Conservation (phyloP, 768 basidiomycete genomes). For the Daedaleopsis sinensis region DNA sequence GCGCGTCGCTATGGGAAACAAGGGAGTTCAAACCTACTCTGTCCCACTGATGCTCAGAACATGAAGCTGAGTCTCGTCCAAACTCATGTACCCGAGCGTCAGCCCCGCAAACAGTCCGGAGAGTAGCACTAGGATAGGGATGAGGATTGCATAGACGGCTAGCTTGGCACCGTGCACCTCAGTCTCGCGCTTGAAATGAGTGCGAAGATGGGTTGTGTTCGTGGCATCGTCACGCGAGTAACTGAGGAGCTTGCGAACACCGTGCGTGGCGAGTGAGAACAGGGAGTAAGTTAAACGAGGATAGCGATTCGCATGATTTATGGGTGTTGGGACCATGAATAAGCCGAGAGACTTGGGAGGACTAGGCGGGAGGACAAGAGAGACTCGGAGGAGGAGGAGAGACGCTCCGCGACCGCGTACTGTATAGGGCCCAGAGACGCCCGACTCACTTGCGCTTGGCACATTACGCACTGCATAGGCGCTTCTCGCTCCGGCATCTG, state of each 20-base stretch:
- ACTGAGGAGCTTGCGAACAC: constrained; percentile 12
- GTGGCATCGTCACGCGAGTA: constrained; percentile 10
- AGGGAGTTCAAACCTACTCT: constrained; percentile 48
- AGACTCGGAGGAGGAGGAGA: not conserved
- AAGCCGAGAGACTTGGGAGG: not conserved
- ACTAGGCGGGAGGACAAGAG: constrained; percentile 4
- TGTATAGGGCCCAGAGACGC: not conserved
- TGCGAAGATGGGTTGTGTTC: constrained; percentile 21
- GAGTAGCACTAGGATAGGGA: constrained; percentile 74
- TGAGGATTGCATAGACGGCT: constrained; percentile 53
- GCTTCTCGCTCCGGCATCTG: not conserved
- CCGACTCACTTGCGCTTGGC: not conserved
- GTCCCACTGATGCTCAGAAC: constrained; percentile 82
- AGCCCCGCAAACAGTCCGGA: constrained; percentile 86
- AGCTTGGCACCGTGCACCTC: constrained; percentile 27
- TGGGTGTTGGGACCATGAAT: constrained; percentile 17
- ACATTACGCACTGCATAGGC: not conserved
- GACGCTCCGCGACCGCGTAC: not conserved
- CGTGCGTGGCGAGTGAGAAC: constrained; percentile 18
- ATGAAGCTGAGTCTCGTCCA: constrained; percentile 86
- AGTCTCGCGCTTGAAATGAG: constrained; percentile 32
- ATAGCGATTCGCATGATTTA: constrained; percentile 16
- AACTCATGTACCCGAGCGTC: constrained; percentile 86
- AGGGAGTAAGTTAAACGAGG: constrained; percentile 21
- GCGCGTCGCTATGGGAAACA: not conserved